Evolutionary conservation across 768 basidiomycete species (phyloP), one percentile per base, ranked within the genome.

Genomic region (Hericium coralloides): DNA sequence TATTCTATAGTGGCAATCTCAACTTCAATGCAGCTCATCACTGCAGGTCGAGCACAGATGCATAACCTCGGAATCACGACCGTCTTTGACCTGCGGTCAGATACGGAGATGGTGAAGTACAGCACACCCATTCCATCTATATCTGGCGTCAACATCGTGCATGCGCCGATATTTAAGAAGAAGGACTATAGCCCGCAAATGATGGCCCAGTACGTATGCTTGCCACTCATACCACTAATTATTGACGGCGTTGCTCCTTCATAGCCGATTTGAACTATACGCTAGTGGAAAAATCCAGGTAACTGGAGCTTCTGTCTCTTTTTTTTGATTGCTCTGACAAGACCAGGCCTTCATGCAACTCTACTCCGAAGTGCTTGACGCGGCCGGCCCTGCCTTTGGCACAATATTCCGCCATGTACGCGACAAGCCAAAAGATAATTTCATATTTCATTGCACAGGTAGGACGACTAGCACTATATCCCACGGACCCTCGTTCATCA

Each of bases 171-270:
- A 7, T 80, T 80, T 59, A 72, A 78, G 63, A 81, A 73, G 49
- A 84, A 84, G 66, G 89, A 92, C 66, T 91, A 91, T 68, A 89
- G 87, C 66, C 89, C 89, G 20, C 85, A 90, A 69, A 81, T 77
- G 71, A 86, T 92, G 81, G 85, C 89, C 64, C 86, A 81, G 89
- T 90, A 72, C 72, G 87, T 83, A 72, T 76, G 72, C 39, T 36
- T 43, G 64, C 61, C 50, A 57, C 25, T 39, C 31, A 15, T 36
- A n/a, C 49, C 12, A 23, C 17, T 43, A 20, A 9, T 31, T 9
- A 31, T 31, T 31, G 31, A 31, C 8, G 31, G 10, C 31, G 10
- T 31, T 31, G 31, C 31, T 7, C 31, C 8, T 31, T 4, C 31
- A 39, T 59, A 87, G 85, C 67, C 76, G 85, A 60, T 88, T 83